Conservation (phyloP, 805 yeast genomes). For the Hanseniaspora pseudoguilliermondii region DNA sequence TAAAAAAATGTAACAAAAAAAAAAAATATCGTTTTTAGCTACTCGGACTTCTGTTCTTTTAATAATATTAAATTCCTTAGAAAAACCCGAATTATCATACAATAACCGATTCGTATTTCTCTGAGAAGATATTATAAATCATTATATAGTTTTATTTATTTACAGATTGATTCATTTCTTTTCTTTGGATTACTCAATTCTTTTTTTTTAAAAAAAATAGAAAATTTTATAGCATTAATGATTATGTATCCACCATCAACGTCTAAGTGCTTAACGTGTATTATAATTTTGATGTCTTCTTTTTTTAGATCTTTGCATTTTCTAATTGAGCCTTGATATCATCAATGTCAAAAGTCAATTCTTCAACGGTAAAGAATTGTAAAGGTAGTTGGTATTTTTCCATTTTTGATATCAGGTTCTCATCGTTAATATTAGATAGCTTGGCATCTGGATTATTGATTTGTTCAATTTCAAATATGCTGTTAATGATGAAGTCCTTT, state of each 20-base stretch:
- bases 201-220: neutral
- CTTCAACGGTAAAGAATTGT: slow-evolving; percentile 1
- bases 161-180: too few relatives aligned
- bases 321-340: slow-evolving; percentile 2
- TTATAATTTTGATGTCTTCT: neutral
- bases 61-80: too few relatives aligned
- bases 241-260: neutral
- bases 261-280: too few relatives aligned
- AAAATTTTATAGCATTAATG: too few relatives aligned
- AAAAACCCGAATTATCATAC: too few relatives aligned
- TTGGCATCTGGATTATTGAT: neutral
- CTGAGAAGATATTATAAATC: too few relatives aligned
- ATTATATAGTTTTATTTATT: too few relatives aligned
- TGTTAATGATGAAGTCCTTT: slow-evolving; percentile 6
- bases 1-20: neutral
- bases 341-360: neutral
- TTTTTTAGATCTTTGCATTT: neutral
- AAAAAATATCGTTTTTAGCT: neutral
- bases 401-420: slow-evolving; percentile 2
- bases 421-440: neutral
- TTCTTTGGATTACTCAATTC: neutral
- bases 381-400: slow-evolving; percentile 6
- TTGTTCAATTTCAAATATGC: slow-evolving; percentile 2
- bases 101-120: too few relatives aligned
- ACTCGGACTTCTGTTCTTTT: too few relatives aligned